These are phyloP conservation scores for Nidularia pulvinata DNA, from an alignment of 768 basidiomycete species.

Conservation along the genomic window DNA sequence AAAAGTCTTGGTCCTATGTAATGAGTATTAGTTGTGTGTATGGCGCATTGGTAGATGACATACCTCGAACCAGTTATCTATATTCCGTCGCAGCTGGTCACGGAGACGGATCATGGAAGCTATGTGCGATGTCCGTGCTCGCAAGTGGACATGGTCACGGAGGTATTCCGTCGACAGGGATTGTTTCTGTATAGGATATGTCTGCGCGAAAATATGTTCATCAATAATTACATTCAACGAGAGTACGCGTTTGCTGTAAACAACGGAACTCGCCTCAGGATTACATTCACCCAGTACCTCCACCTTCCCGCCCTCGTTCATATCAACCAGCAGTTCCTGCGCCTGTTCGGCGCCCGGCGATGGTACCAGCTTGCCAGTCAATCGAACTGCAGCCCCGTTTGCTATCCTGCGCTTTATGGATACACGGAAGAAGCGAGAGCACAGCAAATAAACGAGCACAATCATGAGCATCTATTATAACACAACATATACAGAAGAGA, in stretches of 20 bases:
- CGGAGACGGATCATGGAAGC: slow-evolving; percentile 80
- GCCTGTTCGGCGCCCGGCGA: slow-evolving; percentile 46
- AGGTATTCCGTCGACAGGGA: slow-evolving; percentile 76
- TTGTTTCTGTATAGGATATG: slow-evolving; percentile 94
- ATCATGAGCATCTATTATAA: too few relatives aligned
- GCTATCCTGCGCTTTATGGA: slow-evolving; percentile 24
- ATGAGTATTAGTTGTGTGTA: slow-evolving; percentile 1
- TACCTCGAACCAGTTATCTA: slow-evolving; percentile 77
- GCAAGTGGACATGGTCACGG: slow-evolving; percentile 86
- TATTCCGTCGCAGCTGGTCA: slow-evolving; percentile 48
- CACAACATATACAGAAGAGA: neutral
- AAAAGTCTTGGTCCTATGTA: slow-evolving; percentile 72
- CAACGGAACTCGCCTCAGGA: slow-evolving; percentile 30
- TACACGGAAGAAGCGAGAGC: too few relatives aligned
- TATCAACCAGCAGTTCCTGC: slow-evolving; percentile 46
- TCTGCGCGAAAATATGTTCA: slow-evolving; percentile 33
- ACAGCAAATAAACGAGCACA: too few relatives aligned
- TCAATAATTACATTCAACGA: neutral
- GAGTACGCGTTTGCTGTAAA: neutral
- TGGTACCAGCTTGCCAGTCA: slow-evolving; percentile 40
- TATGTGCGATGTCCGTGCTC: slow-evolving; percentile 72
- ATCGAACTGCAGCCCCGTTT: slow-evolving; percentile 36
- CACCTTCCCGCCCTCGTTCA: slow-evolving; percentile 22
- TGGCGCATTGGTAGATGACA: slow-evolving; percentile 10
- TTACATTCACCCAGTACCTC: slow-evolving; percentile 46